These are phyloP conservation scores for Porcisia deanei DNA, from an alignment of 208 protist species.

Conservation along the genomic window DNA sequence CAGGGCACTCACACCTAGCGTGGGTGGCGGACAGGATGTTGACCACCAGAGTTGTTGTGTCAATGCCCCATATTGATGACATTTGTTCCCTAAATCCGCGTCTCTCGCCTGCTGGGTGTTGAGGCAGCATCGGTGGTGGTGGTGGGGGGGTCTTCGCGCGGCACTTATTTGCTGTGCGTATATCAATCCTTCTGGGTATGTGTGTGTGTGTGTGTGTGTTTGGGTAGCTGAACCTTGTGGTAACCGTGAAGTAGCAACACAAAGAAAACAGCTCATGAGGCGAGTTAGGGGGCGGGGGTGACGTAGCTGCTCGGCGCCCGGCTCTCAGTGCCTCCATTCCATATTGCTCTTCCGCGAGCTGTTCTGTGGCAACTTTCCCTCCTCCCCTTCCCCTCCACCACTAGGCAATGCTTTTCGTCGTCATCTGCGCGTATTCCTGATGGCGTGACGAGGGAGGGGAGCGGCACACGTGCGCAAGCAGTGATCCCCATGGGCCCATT, in stretches of 20 bases:
- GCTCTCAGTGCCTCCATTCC: not conserved
- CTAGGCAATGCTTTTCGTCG: too few relatives aligned
- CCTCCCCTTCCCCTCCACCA: too few relatives aligned
- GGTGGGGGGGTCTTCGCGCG: not conserved
- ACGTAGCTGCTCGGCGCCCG: not conserved
- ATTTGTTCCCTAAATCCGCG: not conserved
- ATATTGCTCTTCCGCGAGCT: not conserved
- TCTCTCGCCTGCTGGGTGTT: not conserved
- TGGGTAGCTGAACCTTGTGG: not conserved
- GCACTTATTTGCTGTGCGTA: not conserved
- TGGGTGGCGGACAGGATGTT: too few relatives aligned
- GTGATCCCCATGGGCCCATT: not conserved
- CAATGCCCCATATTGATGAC: not conserved
- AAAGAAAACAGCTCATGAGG: not conserved
- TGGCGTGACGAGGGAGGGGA: too few relatives aligned
- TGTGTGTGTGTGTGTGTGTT: constrained; percentile 5
- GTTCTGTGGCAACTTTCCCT: too few relatives aligned
- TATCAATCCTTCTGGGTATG: not conserved
- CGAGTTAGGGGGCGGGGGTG: not conserved
- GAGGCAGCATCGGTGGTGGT: not conserved
- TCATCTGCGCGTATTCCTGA: too few relatives aligned
- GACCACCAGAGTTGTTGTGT: not conserved
- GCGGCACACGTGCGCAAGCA: too few relatives aligned
- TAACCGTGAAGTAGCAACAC: not conserved
- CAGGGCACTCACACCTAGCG: too few relatives aligned